Base-by-base conservation (phyloP, 179 eudicot species). In the Beta lomatogona region DNA sequence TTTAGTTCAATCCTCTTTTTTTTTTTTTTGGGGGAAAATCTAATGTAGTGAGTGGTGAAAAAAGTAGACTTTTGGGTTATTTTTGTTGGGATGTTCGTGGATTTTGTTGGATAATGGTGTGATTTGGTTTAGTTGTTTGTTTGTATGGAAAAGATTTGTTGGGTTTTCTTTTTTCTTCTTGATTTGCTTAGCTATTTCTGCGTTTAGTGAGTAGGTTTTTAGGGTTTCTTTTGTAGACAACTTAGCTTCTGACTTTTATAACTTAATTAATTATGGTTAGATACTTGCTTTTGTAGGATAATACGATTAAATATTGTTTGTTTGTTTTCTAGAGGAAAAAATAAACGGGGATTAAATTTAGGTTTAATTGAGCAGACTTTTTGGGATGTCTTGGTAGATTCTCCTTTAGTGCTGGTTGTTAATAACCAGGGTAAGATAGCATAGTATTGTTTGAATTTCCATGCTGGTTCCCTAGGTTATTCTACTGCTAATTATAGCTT, bases 401-500 rank as follows among this genome's bases (percentile, higher is more conserved):
- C 18, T 55, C 16, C 9, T 71, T 19, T 31, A 52, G 41, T 52
- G 76, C 6, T 73, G 76, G 53, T 52, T 52, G 2, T 75, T 36
- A 1, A 57, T 18, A n/a, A 75, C 13, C 36, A 36, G 77, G 66
- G 52, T 31, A 16, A 55, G 28, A 58, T 57, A 57, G 41, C 16
- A 5, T 45, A 21, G 19, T 19, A 41, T 21, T 76, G 3, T 60
- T 41, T 59, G 19, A 44, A 45, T 60, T 5, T 73, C 60, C 21
- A 55, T 84, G 46, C n/a, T 45, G 54, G 16, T 10, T 77, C 53
- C 9, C 50, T 77, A 80, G 82, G 82, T 82, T 73, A n/a, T 67
- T 72, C 64, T 28, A 64, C 81, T 81, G 83, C 89, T 87, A 41
- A 83, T 81, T 79, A 9, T 80, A 72, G 81, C 77, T 87, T 75